Evolutionary conservation across 2,329 filamentous ascomycete genomes (phyloP), one percentile per base, ranked within the genome.

Genomic region (Xylaria sp.): DNA sequence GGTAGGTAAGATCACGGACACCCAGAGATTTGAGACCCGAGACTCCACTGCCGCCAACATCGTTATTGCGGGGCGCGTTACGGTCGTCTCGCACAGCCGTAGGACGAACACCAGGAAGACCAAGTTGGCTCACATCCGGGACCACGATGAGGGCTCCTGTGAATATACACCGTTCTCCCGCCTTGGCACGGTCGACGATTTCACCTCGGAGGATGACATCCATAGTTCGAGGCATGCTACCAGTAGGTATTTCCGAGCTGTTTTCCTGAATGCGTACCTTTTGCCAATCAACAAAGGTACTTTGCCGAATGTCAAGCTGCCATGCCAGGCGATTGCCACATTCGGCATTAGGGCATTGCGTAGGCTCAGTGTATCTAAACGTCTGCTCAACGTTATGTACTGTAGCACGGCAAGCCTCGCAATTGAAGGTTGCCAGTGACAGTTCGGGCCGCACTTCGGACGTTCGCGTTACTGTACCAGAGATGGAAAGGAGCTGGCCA

Each of bases 271-370:
- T 93, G 71, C 97, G 92, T 27, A 98, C 94, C 80, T 98, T 98
- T 79, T 99, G 96, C 96, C 96, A 99, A 82, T 99, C 96, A 69
- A 99, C 92, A 78, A 99, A 99, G 0, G 94, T 98, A 80, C 94
- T 98, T 80, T 97, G 95, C 51, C 93, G 88, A 76, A 99, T 98
- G 75, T 99, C 95, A n/a, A 99, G 83, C 72, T 94, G 90, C 96
- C 96, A 99, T n/a, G 92, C 93, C 67, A 91, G 84, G 30, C 96
- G 90, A 82, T 99, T 99, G 75, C 90, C 90, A 79, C 96, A 99
- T 6, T 88, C 92, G 30, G 84, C 79, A 77, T 98, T 98, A 9
- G 96, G 95, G 75, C 96, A 99, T 82, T 98, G 93, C 3, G 94
- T 95, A 0, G 96, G 96, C 78, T 99, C 96, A 0, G 95, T 98